phyloP scores from a whole-genome alignment of 83 land plant genomes.

The Picea abies region DNA sequence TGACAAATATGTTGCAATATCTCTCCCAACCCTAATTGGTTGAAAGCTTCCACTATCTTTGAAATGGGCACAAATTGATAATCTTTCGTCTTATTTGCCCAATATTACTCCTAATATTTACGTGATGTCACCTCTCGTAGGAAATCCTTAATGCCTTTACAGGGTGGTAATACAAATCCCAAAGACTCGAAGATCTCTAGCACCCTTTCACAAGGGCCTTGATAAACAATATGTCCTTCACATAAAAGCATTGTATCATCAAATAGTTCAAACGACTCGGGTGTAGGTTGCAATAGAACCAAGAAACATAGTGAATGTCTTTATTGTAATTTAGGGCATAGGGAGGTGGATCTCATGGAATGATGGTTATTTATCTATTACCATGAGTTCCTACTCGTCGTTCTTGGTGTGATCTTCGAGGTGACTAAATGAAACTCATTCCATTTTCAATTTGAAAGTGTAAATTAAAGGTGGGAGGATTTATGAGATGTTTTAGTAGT shows the following conservation, averaged over 20 bases:
- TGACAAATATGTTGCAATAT: conserved; percentile 14
- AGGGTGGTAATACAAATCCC: conserved; percentile 39
- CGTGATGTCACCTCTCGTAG: conserved; percentile 52
- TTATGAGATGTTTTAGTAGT: too few relatives aligned
- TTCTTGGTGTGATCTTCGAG: too few relatives aligned
- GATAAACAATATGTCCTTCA: conserved; percentile 42
- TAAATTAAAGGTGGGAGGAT: too few relatives aligned
- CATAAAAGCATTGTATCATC: conserved; percentile 41
- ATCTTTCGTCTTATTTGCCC: conserved; percentile 30
- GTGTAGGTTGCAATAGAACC: conserved; percentile 49
- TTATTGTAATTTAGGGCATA: too few relatives aligned
- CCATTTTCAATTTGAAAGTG: too few relatives aligned
- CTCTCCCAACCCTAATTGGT: conserved; percentile 23
- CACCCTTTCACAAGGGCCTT: conserved; percentile 39
- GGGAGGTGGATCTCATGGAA: too few relatives aligned
- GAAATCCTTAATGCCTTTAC: conserved; percentile 41
- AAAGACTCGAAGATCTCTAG: conserved; percentile 36
- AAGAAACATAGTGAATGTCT: neutral
- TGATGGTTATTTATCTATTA: too few relatives aligned
- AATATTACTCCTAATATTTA: conserved; percentile 57
- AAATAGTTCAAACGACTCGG: conserved; percentile 7
- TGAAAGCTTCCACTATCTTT: conserved; percentile 31
- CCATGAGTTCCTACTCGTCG: too few relatives aligned
- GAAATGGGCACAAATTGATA: conserved; percentile 36
- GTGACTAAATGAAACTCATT: too few relatives aligned